Conservation (phyloP, 129 eudicot species). For the Arctium minus region DNA sequence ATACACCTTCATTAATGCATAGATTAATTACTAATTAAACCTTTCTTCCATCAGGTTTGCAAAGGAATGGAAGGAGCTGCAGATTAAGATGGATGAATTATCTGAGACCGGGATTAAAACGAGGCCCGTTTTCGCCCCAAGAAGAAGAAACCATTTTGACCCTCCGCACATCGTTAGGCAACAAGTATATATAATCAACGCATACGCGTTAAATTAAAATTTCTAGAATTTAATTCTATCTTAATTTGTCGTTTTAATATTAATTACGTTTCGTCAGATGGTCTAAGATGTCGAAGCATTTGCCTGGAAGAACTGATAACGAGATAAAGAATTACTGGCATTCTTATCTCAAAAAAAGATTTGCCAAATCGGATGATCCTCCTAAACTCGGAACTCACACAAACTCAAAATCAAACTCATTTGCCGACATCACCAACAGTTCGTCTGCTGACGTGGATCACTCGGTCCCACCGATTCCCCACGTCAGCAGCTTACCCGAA, state of each 20-base stretch:
- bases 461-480: slow-evolving; percentile 4
- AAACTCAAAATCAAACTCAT: background rate
- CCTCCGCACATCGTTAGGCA: slow-evolving; percentile 53
- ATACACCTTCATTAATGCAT: no score
- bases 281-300: slow-evolving; percentile 58
- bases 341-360: slow-evolving; percentile 44
- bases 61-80: slow-evolving; percentile 26
- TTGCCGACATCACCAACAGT: background rate
- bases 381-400: background rate
- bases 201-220: background rate
- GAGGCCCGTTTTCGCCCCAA: slow-evolving; percentile 40
- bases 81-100: slow-evolving; percentile 15
- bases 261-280: slow-evolving; percentile 29
- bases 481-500: slow-evolving; percentile 27
- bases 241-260: background rate
- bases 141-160: slow-evolving; percentile 45
- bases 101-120: slow-evolving; percentile 56
- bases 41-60: slow-evolving; percentile 36
- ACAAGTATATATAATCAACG: slow-evolving; percentile 42
- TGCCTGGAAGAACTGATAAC: slow-evolving; percentile 62
- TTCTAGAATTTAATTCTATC: background rate
- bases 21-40: no score
- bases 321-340: slow-evolving; percentile 65
- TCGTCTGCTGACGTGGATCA: background rate
- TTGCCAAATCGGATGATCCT: background rate